These are phyloP conservation scores for Candida nanaspora DNA, from an alignment of 805 yeast species.

Conservation along the genomic window DNA sequence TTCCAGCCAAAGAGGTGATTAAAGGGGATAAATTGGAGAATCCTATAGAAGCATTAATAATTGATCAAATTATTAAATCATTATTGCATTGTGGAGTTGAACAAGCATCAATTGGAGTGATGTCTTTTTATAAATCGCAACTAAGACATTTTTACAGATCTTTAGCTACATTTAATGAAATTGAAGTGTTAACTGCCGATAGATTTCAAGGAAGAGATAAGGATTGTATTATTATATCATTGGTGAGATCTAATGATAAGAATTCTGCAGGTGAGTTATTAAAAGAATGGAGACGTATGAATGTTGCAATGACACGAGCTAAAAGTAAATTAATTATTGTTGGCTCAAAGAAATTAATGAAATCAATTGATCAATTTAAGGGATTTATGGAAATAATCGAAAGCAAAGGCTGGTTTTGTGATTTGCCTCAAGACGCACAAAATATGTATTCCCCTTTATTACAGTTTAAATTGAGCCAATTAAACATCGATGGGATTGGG, in stretches of 20 bases:
- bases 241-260: conserved; percentile 73
- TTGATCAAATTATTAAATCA: conserved; percentile 53
- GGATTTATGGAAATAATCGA: conserved; percentile 55
- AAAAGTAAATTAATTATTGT: conserved; percentile 73
- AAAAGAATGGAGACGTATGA: conserved; percentile 85
- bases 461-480: not conserved
- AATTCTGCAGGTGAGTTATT: conserved; percentile 68
- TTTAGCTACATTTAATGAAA: conserved; percentile 25
- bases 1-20: conserved; percentile 49
- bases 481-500: no score
- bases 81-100: conserved; percentile 54
- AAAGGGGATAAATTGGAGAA: conserved; percentile 69
- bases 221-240: conserved; percentile 80
- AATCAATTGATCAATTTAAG: conserved; percentile 41
- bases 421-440: conserved; percentile 7
- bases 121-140: conserved; percentile 86
- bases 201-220: conserved; percentile 95
- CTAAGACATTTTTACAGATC: conserved; percentile 36
- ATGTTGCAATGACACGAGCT: conserved; percentile 93
- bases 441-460: not conserved
- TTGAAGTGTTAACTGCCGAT: conserved; percentile 90
- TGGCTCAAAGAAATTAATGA: conserved; percentile 67
- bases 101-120: conserved; percentile 64
- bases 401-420: conserved; percentile 55
- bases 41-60: conserved; percentile 60